Evolutionary conservation across 805 yeast genomes (phyloP).

Genomic region (Candida germanica): DNA sequence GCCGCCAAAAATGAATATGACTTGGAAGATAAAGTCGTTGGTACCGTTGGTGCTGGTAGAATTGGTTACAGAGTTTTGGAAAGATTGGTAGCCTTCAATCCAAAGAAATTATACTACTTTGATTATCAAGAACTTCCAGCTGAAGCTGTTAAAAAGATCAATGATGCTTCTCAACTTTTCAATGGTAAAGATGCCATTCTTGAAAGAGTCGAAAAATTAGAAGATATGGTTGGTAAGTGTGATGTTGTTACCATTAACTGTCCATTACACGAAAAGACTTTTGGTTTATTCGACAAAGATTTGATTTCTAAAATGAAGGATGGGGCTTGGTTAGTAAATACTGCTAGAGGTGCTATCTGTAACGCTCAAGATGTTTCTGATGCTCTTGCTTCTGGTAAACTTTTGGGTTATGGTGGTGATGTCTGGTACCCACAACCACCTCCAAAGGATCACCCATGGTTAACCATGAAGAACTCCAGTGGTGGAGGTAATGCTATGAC

Average conservation of each 20-base stretch:
- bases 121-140: slow-evolving; percentile 69
- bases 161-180: slow-evolving; percentile 32
- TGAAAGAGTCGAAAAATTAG: slow-evolving; percentile 55
- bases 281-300: slow-evolving; percentile 65
- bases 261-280: slow-evolving; percentile 70
- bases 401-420: slow-evolving; percentile 82
- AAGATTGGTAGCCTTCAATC: slow-evolving; percentile 69
- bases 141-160: slow-evolving; percentile 42
- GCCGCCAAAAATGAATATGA: slow-evolving; percentile 73
- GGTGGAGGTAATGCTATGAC: slow-evolving; percentile 85
- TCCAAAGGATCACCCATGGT: slow-evolving; percentile 75
- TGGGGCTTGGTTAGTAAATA: slow-evolving; percentile 72
- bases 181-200: slow-evolving; percentile 53
- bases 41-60: slow-evolving; percentile 82
- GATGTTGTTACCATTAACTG: slow-evolving; percentile 76
- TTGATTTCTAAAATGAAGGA: slow-evolving; percentile 65
- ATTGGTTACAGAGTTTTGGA: slow-evolving; percentile 76
- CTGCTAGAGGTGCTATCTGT: slow-evolving; percentile 81
- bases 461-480: slow-evolving; percentile 58
- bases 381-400: slow-evolving; percentile 64
- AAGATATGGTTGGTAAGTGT: slow-evolving; percentile 63
- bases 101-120: slow-evolving; percentile 68
- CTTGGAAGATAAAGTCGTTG: slow-evolving; percentile 69
- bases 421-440: slow-evolving; percentile 88
- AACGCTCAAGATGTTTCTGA: slow-evolving; percentile 72